Evolutionary conservation across 805 yeast genomes (phyloP).

Genomic region (Maudiozyma barnettii): DNA sequence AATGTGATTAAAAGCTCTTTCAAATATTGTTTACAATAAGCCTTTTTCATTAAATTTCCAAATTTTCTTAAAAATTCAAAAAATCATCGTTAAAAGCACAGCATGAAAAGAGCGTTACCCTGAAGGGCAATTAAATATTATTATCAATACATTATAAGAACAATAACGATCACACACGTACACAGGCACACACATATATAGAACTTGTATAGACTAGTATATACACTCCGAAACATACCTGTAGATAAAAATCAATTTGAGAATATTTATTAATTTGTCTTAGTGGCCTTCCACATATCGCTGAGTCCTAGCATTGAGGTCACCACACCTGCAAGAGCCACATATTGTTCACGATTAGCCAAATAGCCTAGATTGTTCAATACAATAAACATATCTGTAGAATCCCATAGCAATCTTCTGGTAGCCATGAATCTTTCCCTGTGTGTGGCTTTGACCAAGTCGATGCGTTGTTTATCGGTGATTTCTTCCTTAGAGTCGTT

Average conservation of each 20-base stretch:
- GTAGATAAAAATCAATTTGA: too few relatives aligned
- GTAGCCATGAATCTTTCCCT: constrained; percentile 40
- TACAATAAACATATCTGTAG: constrained; percentile 67
- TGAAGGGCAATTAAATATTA: too few relatives aligned
- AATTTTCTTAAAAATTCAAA: too few relatives aligned
- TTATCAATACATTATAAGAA: too few relatives aligned
- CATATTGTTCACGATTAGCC: constrained; percentile 62
- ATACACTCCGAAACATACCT: neutral
- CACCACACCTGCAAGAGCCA: constrained; percentile 76
- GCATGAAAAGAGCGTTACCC: too few relatives aligned
- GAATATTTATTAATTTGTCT: neutral
- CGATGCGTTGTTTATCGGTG: constrained; percentile 24
- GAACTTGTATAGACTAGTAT: too few relatives aligned
- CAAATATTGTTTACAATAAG: too few relatives aligned
- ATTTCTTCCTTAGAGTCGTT: neutral
- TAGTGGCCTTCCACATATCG: constrained; percentile 50
- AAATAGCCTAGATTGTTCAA: constrained; percentile 54
- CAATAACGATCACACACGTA: too few relatives aligned
- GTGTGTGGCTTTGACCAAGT: constrained; percentile 24
- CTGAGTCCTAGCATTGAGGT: constrained; percentile 72
- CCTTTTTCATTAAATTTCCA: too few relatives aligned
- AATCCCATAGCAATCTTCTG: constrained; percentile 66
- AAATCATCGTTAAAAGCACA: too few relatives aligned
- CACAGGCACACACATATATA: too few relatives aligned
- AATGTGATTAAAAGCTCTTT: too few relatives aligned